Conservation (phyloP, 805 yeast genomes). For the Zygoascus ofunaensis region DNA sequence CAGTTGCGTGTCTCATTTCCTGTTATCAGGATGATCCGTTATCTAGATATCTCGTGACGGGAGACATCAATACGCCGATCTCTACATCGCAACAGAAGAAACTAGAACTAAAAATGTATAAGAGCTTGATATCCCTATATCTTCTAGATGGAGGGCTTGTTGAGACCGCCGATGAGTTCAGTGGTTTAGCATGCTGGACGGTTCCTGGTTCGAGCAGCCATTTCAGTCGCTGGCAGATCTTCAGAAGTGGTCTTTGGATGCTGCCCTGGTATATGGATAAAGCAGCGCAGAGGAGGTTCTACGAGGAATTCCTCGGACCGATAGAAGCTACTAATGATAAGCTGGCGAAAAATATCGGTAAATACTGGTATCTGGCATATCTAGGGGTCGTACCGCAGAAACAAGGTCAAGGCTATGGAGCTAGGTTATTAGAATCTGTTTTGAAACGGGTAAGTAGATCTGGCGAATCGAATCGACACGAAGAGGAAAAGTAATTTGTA, state of each 20-base stretch:
- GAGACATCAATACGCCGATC: background rate
- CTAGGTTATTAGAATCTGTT: constrained; percentile 42
- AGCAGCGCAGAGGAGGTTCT: constrained; percentile 31
- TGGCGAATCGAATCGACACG: too few relatives aligned
- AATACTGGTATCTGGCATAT: constrained; percentile 49
- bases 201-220: background rate
- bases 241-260: background rate
- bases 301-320: constrained; percentile 41
- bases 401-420: constrained; percentile 52
- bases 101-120: background rate
- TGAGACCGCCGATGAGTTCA: background rate
- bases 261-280: constrained; percentile 4
- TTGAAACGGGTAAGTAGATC: constrained; percentile 39
- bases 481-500: too few relatives aligned
- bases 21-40: background rate
- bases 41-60: constrained; percentile 1
- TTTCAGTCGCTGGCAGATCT: background rate
- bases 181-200: background rate
- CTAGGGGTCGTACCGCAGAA: constrained; percentile 49
- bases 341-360: constrained; percentile 23
- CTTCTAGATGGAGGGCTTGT: background rate
- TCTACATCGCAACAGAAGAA: background rate
- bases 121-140: background rate
- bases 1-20: constrained; percentile 1
- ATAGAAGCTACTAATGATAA: constrained; percentile 19